A percentile compares a stretch with the other conserved stretches of the same genome.
phyloP scores from a whole-genome alignment of 2,329 filamentous ascomycete genomes.

The Pseudogymnoascus sp. region DNA sequence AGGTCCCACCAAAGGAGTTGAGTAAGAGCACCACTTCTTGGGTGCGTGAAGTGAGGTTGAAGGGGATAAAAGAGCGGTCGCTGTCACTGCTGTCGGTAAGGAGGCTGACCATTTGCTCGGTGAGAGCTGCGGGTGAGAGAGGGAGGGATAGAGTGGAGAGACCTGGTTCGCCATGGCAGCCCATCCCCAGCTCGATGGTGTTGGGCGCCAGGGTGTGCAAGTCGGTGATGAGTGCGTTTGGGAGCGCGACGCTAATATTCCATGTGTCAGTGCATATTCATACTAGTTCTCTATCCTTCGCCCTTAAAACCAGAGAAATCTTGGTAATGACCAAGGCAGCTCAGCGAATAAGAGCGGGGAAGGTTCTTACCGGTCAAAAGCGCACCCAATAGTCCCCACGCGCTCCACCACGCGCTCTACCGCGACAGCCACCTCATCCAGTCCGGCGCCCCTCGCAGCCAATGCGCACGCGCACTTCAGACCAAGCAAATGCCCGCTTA shows the following conservation, averaged over 20 bases:
- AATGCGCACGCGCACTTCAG: conserved; percentile 8
- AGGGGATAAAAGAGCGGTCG: conserved; percentile 23
- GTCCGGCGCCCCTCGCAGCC: not conserved
- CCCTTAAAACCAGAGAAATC: not conserved
- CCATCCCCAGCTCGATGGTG: conserved; percentile 14
- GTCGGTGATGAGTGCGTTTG: conserved; percentile 22
- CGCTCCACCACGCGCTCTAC: not conserved
- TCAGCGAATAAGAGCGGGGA: no score
- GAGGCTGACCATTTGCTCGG: conserved; percentile 21
- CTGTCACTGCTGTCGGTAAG: conserved; percentile 18
- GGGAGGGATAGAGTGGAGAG: conserved; percentile 20
- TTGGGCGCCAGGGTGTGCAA: conserved; percentile 20
- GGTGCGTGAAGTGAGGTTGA: conserved; percentile 10
- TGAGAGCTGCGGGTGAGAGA: conserved; percentile 19
- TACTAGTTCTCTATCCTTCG: not conserved
- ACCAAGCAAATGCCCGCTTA: conserved; percentile 9
- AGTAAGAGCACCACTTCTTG: conserved; percentile 21
- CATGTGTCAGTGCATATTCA: not conserved
- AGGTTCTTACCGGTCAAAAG: conserved; percentile 10
- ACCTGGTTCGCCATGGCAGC: conserved; percentile 10
- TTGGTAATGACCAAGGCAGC: no score
- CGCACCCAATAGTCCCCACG: conserved; percentile 10
- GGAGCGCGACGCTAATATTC: conserved; percentile 19
- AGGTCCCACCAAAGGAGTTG: conserved; percentile 22
- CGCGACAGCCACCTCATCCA: not conserved